Base-by-base conservation (phyloP, 768 basidiomycete species). In the Ramaria sp. region DNA sequence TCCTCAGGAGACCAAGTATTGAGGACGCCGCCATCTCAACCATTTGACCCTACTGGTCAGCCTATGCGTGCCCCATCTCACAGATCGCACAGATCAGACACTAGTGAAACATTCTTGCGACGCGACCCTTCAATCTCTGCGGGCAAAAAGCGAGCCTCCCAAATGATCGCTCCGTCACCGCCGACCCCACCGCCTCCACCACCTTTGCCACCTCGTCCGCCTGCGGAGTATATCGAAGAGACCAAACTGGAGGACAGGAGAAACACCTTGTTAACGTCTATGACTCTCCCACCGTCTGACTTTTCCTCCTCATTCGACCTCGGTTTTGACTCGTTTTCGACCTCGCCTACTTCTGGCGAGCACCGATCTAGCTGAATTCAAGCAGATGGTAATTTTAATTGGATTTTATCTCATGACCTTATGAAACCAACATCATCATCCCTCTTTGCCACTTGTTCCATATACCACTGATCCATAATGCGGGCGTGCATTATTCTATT, bases 191-290 rank as follows among this genome's bases (percentile, higher is more conserved):
- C 71, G 4, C 72, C 73, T 0, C 68, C 77, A 0, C 88, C 86
- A 0, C 87, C 88, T 1, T 70, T 91, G 59, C 71, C 78, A 73
- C 89, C 88, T 2, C 81, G 83, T 51, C 89, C 88, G 1, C 89
- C 88, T 9, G 80, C 67, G 6, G 83, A 86, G 54, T 91, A 91
- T 66, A 88, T 91, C 59, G 80, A 84, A 60, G 85, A 91, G 70
- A 91, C 88, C 17, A 83, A 79, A 59, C 83, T 84, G 62, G 87
- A 84, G 62, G 86, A 91, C 61, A 47, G 34, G 34, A 47, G 47
- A 49, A 50, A 37, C 34, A 57, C 45, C 11, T 27, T 57, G 19
- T 4, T 24, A 5, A 20, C n/a, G n/a, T 15, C 45, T 47, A 11
- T 57, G 33, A 33, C n/a, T 6, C 22, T 49, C 27, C 42, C 42